Percentiles rank a stretch among this genome's conserved stretches.
Conservation (phyloP, 1,284 basidiomycete genomes). For the Mycena sp. region DNA sequence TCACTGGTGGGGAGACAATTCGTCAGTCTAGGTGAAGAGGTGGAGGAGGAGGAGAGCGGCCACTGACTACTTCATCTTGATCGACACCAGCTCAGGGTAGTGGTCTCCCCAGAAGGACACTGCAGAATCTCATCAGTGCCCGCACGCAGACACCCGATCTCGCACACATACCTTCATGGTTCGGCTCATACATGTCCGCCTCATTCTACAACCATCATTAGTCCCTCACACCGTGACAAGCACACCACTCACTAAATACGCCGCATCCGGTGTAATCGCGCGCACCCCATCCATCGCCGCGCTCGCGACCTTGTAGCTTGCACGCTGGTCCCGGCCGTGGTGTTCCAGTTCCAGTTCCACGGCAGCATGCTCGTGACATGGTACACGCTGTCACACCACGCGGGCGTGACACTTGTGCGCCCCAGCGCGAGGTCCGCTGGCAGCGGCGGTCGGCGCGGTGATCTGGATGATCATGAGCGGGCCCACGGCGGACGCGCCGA, state of each 20-base stretch:
- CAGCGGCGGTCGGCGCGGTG: conserved; percentile 45
- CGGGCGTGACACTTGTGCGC: conserved; percentile 57
- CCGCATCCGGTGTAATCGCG: conserved; percentile 56
- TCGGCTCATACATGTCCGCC: conserved; percentile 65
- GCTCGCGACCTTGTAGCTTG: conserved; percentile 49
- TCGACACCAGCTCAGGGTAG: conserved; percentile 53
- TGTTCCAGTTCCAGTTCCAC: conserved; percentile 59
- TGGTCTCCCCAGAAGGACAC: conserved; percentile 63
- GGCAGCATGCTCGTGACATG: conserved; percentile 51
- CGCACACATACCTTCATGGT: conserved; percentile 47
- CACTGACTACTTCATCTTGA: conserved; percentile 66
- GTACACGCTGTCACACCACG: conserved; percentile 57
- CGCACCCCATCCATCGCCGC: conserved; percentile 52
- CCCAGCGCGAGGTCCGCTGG: conserved; percentile 38
- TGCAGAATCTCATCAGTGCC: conserved; percentile 48
- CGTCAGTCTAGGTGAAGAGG: conserved; percentile 27
- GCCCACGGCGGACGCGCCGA: conserved; percentile 24
- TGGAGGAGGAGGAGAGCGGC: conserved; percentile 42
- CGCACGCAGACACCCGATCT: conserved; percentile 46
- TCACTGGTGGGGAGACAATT: conserved; percentile 58
- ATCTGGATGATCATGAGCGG: conserved; percentile 55
- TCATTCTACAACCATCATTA: conserved; percentile 51
- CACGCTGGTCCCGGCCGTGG: conserved; percentile 49
- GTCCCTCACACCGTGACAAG: background rate
- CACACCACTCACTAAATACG: conserved; percentile 46